Percentiles rank a stretch among this genome's conserved stretches.
Evolutionary conservation across 495 filamentous ascomycete species (phyloP).

Genomic region (Parathielavia appendiculata): DNA sequence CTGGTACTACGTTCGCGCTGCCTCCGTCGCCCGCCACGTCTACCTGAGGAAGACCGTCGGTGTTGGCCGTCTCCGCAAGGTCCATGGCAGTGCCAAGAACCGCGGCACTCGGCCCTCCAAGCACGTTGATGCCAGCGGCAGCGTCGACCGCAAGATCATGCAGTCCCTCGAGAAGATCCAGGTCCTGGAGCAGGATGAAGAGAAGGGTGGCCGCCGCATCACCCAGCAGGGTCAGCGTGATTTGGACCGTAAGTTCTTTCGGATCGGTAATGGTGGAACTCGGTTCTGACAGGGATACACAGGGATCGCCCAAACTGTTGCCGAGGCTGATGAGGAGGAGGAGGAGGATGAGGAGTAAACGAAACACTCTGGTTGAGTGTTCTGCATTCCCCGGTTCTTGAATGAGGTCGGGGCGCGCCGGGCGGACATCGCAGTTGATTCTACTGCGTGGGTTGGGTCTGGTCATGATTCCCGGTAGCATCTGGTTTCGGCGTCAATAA

Average conservation of each 20-base stretch:
- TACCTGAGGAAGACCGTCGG: constrained; percentile 99
- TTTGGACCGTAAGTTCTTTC: constrained; percentile 72
- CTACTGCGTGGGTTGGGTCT: constrained; percentile 25
- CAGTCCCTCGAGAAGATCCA: constrained; percentile 98
- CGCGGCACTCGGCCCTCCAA: constrained; percentile 84
- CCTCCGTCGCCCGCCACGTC: constrained; percentile 92
- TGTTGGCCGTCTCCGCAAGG: constrained; percentile 74
- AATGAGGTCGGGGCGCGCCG: background rate
- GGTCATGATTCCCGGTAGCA: constrained; percentile 35
- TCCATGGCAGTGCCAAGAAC: constrained; percentile 95
- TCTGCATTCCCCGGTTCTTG: constrained; percentile 4
- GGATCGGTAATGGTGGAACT: background rate
- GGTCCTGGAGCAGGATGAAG: constrained; percentile 92
- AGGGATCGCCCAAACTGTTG: constrained; percentile 68
- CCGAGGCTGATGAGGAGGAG: constrained; percentile 63
- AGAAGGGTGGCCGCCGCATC: constrained; percentile 94
- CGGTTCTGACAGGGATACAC: constrained; percentile 11
- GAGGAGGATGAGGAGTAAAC: constrained; percentile 56
- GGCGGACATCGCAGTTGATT: constrained; percentile 10
- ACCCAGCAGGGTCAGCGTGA: constrained; percentile 96
- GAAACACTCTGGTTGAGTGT: background rate
- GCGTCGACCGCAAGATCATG: constrained; percentile 91
- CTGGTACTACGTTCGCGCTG: constrained; percentile 99
- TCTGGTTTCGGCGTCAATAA: constrained; percentile 38
- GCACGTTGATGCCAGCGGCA: constrained; percentile 92